Evolutionary conservation across 2,329 filamentous ascomycete species (phyloP), one percentile per base, ranked within the genome.

Genomic region (Pseudogymnoascus sp.): DNA sequence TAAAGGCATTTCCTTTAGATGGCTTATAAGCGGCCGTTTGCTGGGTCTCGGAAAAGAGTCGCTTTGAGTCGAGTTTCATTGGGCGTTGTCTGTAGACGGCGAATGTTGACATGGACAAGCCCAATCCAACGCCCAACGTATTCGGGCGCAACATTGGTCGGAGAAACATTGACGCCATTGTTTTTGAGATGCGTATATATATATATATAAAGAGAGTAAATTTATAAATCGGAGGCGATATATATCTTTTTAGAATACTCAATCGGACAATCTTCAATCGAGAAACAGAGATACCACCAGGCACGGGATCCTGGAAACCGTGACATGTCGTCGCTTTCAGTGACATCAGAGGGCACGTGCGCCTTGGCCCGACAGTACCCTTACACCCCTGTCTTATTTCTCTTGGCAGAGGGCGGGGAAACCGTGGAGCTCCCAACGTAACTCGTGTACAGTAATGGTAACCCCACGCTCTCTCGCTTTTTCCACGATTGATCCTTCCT

Each of bases 81-180:
- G 76, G 75, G 21, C 65, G 64, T 63, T 72, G 71, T 54, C 71
- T 68, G 19, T 71, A 62, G 13, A 70, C 66, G 19, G 74, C 67
- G 62, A 73, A 71, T 3, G 73, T 71, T 61, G 74, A 70, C 62
- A 77, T 64, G n/a, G 73, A 71, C 14, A 77, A 67, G 4, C 76
- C 75, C 13, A 77, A 68, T 54, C 74, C 73, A 34, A 74, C 69
- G 13, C 75, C 74, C 21, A 75, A 65, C 4, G 69, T 67, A 45
- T 72, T 71, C 14, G 73, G 73, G 11, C 70, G 69, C 39, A 74
- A 51, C 43, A 71, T 64, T 14, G 71, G 73, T 13, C 71, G 71
- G 43, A 74, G 66, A 61, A 74, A 67, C 41, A 73, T 66, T 13
- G 68, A 66, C 63, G 71, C 66, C 72, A 73, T 73, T 62, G 37